Percentiles rank a stretch among this genome's conserved stretches.
Conservation (phyloP, 2,329 filamentous ascomycete genomes). For the Colletotrichum lupini region DNA sequence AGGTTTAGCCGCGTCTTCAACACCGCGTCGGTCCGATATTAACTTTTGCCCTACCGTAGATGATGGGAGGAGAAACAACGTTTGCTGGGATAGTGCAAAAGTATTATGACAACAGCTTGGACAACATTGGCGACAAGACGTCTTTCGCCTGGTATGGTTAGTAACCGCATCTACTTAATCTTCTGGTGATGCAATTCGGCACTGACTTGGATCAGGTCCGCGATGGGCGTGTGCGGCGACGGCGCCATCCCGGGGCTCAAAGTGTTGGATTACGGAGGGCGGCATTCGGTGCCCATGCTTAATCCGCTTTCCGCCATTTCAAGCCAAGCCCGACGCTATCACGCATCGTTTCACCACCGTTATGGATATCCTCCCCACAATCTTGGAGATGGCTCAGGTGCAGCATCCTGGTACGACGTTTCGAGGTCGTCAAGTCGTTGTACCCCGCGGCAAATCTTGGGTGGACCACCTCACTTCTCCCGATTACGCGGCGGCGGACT, state of each 20-base stretch:
- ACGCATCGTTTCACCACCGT: conserved; percentile 60
- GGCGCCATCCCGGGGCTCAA: conserved; percentile 46
- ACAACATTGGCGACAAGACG: conserved; percentile 62
- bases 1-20: not conserved
- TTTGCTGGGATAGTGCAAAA: conserved; percentile 56
- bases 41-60: not conserved
- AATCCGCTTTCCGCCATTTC: conserved; percentile 41
- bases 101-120: conserved; percentile 62
- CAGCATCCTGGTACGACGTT: conserved; percentile 51
- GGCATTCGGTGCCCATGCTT: conserved; percentile 62
- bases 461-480: conserved; percentile 46
- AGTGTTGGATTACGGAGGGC: conserved; percentile 52
- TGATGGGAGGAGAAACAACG: not conserved
- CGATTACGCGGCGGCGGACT: conserved; percentile 39
- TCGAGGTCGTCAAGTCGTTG: conserved; percentile 59
- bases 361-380: conserved; percentile 61
- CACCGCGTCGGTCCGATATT: not conserved
- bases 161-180: not conserved
- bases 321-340: conserved; percentile 44
- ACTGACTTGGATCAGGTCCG: conserved; percentile 43
- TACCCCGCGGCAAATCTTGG: conserved; percentile 62
- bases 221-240: conserved; percentile 55
- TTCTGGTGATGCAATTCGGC: not conserved
- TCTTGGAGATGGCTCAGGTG: conserved; percentile 57
- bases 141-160: conserved; percentile 61